phyloP scores from a whole-genome alignment of 202 grass and related monocot genomes.

The Zoysia matrella region DNA sequence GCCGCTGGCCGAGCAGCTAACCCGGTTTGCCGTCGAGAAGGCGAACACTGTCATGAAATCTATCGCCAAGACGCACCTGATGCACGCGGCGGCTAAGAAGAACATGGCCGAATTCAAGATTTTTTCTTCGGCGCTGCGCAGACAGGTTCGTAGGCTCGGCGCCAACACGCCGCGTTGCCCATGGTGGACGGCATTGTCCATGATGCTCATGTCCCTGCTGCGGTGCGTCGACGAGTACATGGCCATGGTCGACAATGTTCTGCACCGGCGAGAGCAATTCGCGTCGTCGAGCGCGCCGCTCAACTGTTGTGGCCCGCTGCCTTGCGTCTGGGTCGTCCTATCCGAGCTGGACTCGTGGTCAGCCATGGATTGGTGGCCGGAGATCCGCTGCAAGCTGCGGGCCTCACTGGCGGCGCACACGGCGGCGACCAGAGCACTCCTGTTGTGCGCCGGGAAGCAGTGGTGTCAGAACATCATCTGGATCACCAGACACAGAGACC shows the following conservation, averaged over 20 bases:
- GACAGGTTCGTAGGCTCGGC: background rate
- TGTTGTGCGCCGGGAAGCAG: background rate
- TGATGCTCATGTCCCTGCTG: background rate
- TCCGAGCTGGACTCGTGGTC: conserved; percentile 7
- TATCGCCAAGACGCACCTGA: background rate
- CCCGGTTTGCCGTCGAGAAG: background rate
- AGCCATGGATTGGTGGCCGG: background rate
- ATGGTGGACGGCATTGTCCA: no score
- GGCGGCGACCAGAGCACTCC: background rate
- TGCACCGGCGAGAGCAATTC: background rate
- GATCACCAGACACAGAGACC: conserved; percentile 56
- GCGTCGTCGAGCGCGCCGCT: no score
- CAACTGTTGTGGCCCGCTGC: background rate
- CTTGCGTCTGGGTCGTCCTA: background rate
- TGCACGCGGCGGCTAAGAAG: background rate
- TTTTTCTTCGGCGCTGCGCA: background rate
- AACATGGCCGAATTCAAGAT: background rate
- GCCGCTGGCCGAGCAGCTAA: background rate
- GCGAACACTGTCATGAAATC: background rate
- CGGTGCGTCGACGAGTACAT: background rate
- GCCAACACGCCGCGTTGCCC: no score
- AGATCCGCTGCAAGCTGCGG: background rate
- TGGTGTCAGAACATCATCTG: background rate
- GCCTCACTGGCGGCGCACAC: background rate
- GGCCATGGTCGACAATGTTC: background rate